A percentile compares a stretch with the other conserved stretches of the same genome.
Evolutionary conservation across 2,329 filamentous ascomycete species (phyloP).

Genomic region (Penicillium janthinellum): DNA sequence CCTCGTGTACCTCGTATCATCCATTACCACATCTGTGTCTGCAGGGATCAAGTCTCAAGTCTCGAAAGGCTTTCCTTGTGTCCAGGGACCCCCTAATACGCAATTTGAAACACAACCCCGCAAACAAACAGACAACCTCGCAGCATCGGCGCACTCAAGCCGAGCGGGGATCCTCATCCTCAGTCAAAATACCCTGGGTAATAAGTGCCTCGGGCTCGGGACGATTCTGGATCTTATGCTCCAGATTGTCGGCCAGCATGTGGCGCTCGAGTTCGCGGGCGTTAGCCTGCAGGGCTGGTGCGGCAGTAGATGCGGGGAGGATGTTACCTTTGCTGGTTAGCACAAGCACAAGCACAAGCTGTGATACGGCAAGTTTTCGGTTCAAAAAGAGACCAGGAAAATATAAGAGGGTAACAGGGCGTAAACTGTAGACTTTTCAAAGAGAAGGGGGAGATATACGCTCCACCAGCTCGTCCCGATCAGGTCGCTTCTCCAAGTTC

Average conservation of each 20-base stretch:
- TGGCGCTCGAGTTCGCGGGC: constrained; percentile 84
- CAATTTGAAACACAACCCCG: neutral
- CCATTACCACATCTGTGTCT: neutral
- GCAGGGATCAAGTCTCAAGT: neutral
- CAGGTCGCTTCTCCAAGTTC: constrained; percentile 63
- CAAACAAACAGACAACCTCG: neutral
- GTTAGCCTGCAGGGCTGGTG: constrained; percentile 75
- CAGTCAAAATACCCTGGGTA: constrained; percentile 75
- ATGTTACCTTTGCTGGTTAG: constrained; percentile 69
- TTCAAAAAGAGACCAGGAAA: neutral
- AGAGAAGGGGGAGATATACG: constrained; percentile 55
- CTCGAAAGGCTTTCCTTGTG: too few species aligned
- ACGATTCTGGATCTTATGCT: constrained; percentile 79
- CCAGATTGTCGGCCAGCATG: constrained; percentile 83
- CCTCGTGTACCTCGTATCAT: neutral
- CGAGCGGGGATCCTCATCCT: constrained; percentile 55
- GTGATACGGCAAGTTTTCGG: neutral
- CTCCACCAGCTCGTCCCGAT: constrained; percentile 76
- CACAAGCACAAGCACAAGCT: neutral
- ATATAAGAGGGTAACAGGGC: neutral
- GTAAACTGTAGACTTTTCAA: constrained; percentile 1
- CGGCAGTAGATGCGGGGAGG: constrained; percentile 74
- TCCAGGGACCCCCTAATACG: neutral
- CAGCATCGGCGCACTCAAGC: constrained; percentile 5
- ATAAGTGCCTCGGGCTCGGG: constrained; percentile 76